Conservation (phyloP, 2,329 filamentous ascomycete genomes). For the Arachnomyces sp. region DNA sequence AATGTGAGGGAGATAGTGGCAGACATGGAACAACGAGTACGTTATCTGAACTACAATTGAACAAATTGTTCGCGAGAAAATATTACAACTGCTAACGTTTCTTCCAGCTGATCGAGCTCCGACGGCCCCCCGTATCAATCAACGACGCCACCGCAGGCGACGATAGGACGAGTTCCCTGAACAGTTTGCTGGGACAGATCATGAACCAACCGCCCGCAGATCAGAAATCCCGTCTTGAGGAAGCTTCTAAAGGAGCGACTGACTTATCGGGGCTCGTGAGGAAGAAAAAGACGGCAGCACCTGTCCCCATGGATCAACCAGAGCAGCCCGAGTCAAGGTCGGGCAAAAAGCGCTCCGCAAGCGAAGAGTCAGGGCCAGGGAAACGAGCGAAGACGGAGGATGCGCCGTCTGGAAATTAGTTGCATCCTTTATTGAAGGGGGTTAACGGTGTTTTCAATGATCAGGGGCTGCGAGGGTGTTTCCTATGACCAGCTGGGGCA, state of each 20-base stretch:
- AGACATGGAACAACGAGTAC: conserved; percentile 53
- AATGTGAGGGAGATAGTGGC: conserved; percentile 54
- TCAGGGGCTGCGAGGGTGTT: too few relatives aligned
- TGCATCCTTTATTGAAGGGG: too few relatives aligned
- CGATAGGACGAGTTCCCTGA: conserved; percentile 36
- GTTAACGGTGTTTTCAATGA: too few relatives aligned
- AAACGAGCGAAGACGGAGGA: too few relatives aligned
- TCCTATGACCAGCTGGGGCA: too few relatives aligned
- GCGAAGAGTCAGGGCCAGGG: background rate
- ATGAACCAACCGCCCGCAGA: conserved; percentile 47
- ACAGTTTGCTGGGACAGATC: conserved; percentile 51
- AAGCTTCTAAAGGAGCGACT: conserved; percentile 48
- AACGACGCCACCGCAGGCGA: conserved; percentile 27
- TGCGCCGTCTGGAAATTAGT: too few relatives aligned
- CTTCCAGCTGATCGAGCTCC: conserved; percentile 48
- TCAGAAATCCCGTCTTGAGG: conserved; percentile 46
- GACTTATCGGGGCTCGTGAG: conserved; percentile 53
- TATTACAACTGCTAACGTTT: conserved; percentile 12
- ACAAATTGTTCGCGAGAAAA: conserved; percentile 2
- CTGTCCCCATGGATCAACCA: conserved; percentile 7
- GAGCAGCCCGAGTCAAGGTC: conserved; percentile 9
- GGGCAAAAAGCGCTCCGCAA: conserved; percentile 21
- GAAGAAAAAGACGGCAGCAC: conserved; percentile 37
- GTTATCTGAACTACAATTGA: conserved; percentile 13
- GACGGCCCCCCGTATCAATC: conserved; percentile 44